Evolutionary conservation across 192 early-diverging fungal genomes (phyloP), one percentile per base, ranked within the genome.

Genomic region (Hyaloraphidium curvatum): DNA sequence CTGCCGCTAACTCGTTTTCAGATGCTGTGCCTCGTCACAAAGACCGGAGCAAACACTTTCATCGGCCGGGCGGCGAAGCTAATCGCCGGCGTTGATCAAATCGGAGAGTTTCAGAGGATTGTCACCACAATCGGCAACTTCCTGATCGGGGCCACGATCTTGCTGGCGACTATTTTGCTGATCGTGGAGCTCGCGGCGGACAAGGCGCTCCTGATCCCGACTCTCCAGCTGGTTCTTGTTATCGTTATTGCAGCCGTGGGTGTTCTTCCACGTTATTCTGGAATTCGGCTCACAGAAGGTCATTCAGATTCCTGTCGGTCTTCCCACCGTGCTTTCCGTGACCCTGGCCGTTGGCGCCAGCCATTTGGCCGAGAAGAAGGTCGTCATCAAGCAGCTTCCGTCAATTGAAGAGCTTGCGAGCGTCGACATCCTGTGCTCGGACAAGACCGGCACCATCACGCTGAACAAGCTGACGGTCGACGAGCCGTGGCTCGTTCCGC

Each of bases 391-490:
- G 51, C 78, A 81, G 31, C 81, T 87, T 63, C 76, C 80, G 53
- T 83, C 82, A 16, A 82, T 87, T 53, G 82, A 84, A 63, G 79
- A 81, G 58, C 76, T 83, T 62, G 77, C 80, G n/a, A 80, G 76
- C 56, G 80, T 83, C 27, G 80, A 78, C 54, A 80, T 82, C 55
- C 81, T 91, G 60, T 89, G 84, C 72, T 86, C 86, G 23, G 88
- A 91, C 73, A 93, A 93, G 75, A 93, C 89, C 43, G 89, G 89
- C 59, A 92, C 89, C n/a, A 72, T 92, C 27, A 93, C 89, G 23
- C 61, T 87, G 21, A 92, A 90, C 51, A 50, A 50, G 2, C 27
- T 50, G 48, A 28, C 30, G 2, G 48, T 50, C 2, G n/a, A n/a
- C n/a, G n/a, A n/a, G n/a, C n/a, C n/a, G n/a, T n/a, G n/a, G n/a